Conservation (phyloP, 1,284 basidiomycete species). For the Fomitopsis pinicola region DNA sequence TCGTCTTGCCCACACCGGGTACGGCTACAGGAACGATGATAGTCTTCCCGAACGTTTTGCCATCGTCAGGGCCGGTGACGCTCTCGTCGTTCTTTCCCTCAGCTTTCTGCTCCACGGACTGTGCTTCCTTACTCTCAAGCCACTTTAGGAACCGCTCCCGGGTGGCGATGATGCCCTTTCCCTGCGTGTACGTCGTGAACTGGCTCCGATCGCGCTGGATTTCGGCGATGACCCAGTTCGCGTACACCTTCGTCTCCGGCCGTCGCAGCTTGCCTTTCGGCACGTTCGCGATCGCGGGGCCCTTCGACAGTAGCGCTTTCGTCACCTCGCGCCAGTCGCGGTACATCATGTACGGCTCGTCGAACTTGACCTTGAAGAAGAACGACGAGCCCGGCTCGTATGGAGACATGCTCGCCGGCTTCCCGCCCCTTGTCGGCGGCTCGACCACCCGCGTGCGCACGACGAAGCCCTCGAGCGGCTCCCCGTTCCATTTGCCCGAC, state of each 20-base stretch:
- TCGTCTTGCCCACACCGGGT: constrained; percentile 93
- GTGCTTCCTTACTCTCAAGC: constrained; percentile 47
- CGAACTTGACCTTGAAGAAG: constrained; percentile 99
- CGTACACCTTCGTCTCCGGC: constrained; percentile 63
- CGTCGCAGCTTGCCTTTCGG: constrained; percentile 62
- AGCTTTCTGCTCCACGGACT: constrained; percentile 28
- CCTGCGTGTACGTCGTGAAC: constrained; percentile 67
- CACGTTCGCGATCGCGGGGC: constrained; percentile 31
- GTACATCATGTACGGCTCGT: constrained; percentile 98
- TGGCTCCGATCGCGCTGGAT: constrained; percentile 57
- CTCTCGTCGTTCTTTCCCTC: constrained; percentile 18
- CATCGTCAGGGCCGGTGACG: constrained; percentile 33
- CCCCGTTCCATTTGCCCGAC: constrained; percentile 78
- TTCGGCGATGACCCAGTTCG: constrained; percentile 67
- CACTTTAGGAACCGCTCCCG: constrained; percentile 79
- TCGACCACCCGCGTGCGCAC: constrained; percentile 72
- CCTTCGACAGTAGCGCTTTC: constrained; percentile 59
- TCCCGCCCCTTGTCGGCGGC: constrained; percentile 31
- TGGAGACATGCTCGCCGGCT: constrained; percentile 44
- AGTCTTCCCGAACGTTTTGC: constrained; percentile 63
- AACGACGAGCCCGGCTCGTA: constrained; percentile 81
- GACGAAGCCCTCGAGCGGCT: constrained; percentile 94
- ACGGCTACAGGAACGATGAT: constrained; percentile 88
- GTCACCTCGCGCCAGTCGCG: constrained; percentile 97
- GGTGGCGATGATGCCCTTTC: constrained; percentile 82